phyloP scores from a whole-genome alignment of 495 filamentous ascomycete genomes.

The Xylaria curta region DNA sequence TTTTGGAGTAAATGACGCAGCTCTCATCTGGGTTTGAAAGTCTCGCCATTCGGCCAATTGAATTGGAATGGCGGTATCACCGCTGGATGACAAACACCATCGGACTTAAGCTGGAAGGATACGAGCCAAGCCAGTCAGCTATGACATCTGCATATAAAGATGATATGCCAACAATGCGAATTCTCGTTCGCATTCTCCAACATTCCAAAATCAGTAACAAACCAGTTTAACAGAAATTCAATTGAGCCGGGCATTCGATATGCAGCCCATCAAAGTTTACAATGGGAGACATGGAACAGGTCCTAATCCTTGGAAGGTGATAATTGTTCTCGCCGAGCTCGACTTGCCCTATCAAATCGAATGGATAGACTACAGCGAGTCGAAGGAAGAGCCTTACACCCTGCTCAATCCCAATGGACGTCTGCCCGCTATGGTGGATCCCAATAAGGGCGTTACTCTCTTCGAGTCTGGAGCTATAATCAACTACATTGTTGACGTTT shows the following conservation, averaged over 20 bases:
- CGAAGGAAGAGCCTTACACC: constrained; percentile 62
- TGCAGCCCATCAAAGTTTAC: constrained; percentile 37
- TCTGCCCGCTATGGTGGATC: constrained; percentile 52
- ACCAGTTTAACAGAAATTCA: not conserved
- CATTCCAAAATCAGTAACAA: not conserved
- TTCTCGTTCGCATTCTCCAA: not conserved
- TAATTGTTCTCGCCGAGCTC: constrained; percentile 67
- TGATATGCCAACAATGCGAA: not conserved
- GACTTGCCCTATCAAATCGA: constrained; percentile 57
- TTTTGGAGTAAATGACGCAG: not conserved
- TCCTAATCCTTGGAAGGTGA: constrained; percentile 72
- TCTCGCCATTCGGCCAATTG: not conserved
- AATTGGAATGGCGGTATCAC: not conserved
- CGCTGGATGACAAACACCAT: not conserved
- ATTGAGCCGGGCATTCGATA: not conserved
- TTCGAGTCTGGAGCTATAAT: constrained; percentile 68
- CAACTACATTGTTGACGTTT: constrained; percentile 68
- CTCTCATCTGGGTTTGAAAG: not conserved
- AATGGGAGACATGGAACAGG: constrained; percentile 49
- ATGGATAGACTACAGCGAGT: constrained; percentile 39
- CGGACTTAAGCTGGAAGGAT: not conserved
- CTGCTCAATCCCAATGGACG: constrained; percentile 73
- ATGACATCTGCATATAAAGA: not conserved
- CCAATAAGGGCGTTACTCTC: constrained; percentile 47
- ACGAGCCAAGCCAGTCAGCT: not conserved